phyloP scores from a whole-genome alignment of 1,139 yeast genomes.

The Pichia sp. region DNA sequence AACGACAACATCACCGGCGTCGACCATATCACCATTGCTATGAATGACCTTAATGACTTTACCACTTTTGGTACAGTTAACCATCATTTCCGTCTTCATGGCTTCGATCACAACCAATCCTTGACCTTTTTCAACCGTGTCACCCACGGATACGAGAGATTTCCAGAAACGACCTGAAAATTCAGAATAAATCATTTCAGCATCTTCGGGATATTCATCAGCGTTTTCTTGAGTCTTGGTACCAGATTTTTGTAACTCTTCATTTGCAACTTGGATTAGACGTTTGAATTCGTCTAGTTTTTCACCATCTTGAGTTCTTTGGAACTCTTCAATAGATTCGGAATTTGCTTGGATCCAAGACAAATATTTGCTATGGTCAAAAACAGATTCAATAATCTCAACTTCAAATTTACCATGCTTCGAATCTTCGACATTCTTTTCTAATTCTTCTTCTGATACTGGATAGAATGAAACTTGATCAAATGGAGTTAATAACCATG shows the following conservation, averaged over 20 bases:
- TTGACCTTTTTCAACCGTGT: conserved; percentile 62
- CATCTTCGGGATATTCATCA: conserved; percentile 60
- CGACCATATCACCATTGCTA: conserved; percentile 90
- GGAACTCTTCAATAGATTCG: conserved; percentile 64
- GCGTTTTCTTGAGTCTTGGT: conserved; percentile 33
- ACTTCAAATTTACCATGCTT: conserved; percentile 75
- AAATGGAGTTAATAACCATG: conserved; percentile 87
- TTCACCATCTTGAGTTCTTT: conserved; percentile 63
- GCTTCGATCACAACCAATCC: conserved; percentile 89
- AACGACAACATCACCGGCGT: conserved; percentile 90
- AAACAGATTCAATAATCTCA: conserved; percentile 66
- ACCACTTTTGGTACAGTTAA: conserved; percentile 64
- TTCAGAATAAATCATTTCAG: conserved; percentile 83
- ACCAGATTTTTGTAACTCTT: conserved; percentile 50
- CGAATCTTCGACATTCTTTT: conserved; percentile 60
- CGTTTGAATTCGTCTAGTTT: conserved; percentile 78
- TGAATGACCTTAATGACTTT: conserved; percentile 72
- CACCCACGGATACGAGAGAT: conserved; percentile 76
- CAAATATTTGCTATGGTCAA: conserved; percentile 73
- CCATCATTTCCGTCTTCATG: conserved; percentile 97
- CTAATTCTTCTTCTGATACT: conserved; percentile 76
- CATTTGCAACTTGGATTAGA: conserved; percentile 75
- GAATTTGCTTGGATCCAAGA: conserved; percentile 70
- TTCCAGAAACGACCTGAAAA: conserved; percentile 98
- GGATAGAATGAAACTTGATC: conserved; percentile 95